phyloP scores from a whole-genome alignment of 2,329 filamentous ascomycete species.

The Scytalidium sp. region DNA sequence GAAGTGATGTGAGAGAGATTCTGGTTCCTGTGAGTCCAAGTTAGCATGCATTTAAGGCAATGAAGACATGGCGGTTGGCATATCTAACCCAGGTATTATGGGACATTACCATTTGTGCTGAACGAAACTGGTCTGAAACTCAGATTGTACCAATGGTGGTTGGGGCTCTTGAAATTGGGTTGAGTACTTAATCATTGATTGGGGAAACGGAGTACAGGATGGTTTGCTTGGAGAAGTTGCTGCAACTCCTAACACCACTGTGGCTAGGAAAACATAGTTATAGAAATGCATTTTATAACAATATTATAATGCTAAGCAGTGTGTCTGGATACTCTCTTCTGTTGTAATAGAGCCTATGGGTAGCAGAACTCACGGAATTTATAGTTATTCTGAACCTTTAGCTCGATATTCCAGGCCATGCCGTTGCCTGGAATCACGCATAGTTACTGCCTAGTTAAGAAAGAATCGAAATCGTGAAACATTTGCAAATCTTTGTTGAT shows the following conservation, averaged over 20 bases:
- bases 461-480: not conserved
- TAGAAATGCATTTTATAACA: not conserved
- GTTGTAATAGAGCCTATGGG: not conserved
- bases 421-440: not conserved
- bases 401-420: not conserved
- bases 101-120: conserved; percentile 35
- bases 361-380: not conserved
- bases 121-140: conserved; percentile 31
- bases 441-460: not conserved
- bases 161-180: conserved; percentile 29
- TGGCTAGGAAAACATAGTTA: not conserved
- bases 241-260: not conserved
- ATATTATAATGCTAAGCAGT: not conserved
- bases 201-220: conserved; percentile 17
- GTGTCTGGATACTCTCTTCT: not conserved
- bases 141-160: conserved; percentile 29
- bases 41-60: not conserved
- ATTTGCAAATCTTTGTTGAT: not conserved
- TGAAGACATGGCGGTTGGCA: not conserved
- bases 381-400: not conserved
- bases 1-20: conserved; percentile 36
- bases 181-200: conserved; percentile 27
- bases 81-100: not conserved
- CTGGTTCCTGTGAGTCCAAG: conserved; percentile 25
- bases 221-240: not conserved